Base-by-base conservation (phyloP, 2,329 filamentous ascomycete genomes). In the Cladosporium austrohemisphaericum region DNA sequence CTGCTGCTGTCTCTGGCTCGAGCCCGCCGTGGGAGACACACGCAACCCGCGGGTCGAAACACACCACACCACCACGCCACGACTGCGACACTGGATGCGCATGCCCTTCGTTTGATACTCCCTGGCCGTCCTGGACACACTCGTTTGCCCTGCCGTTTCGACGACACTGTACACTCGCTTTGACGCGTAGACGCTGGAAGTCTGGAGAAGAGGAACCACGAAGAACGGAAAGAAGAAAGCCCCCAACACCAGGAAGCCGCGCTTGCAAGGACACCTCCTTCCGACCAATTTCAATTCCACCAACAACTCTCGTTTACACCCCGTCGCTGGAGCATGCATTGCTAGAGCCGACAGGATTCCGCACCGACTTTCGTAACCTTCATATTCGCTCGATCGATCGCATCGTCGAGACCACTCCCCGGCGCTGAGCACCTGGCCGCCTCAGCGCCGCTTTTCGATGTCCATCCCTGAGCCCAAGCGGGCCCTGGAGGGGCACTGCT, bases 401-500 rank as follows among this genome's bases (percentile, higher is more conserved):
- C 19, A 37, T 14, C 19, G n/a, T 25, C 33, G 33, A 23, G 23
- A 22, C 46, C 28, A n/a, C 31, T 23, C 25, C 32, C 25, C 50
- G 50, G 50, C 46, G 50, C 50, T 52, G 50, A 38, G 50, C 50
- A 49, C 14, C 19, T 4, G 31, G 46, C 41, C 31, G 46, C 41
- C 50, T 49, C 38, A 44, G 50, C 50, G 46, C 45, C 50, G 40
- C 31, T 19, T 38, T 33, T 26, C 49, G 16, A 94, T 94, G 89
- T 73, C 82, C 63, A 75, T 85, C 50, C 88, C 89, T 41, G 71
- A 81, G 62, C 89, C 90, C 45, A 73, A 79, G 46, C 77, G 82
- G 64, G 74, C 84, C 55, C 73, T 96, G 65, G 79, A 83, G 67
- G 82, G 84, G 68, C 83, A 88, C 62, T 97, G 92, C 71, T 89